Base-by-base conservation (phyloP, 2,329 filamentous ascomycete genomes). In the Ophidiomyces ophidiicola region DNA sequence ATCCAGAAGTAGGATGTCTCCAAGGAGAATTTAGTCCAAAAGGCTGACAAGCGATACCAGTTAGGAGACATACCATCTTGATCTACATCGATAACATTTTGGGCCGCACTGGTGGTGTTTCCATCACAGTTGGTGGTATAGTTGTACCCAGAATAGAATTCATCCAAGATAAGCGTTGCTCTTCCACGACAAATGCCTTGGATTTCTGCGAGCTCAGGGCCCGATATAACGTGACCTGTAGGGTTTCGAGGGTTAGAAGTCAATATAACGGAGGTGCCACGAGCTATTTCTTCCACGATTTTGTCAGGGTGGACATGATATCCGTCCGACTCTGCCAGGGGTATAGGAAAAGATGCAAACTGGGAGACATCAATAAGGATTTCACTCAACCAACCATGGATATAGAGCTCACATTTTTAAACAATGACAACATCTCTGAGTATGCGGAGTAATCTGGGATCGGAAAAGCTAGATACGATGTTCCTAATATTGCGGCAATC, bases 91-190 rank as follows among this genome's bases (percentile, higher is more conserved):
- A 85, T 73, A 34, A 96, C 75, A 59, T 96, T 94, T 55, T 84
- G 80, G 4, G 88, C 88, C 6, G 86, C 81, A 35, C 80, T 87
- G 58, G 94, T 84, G 30, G 88, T 92, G 20, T 74, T 77, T 26
- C 88, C 88, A 55, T 94, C 87, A 59, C 88, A 96, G 64, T 86
- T 72, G 50, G 76, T 83, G 24, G 84, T 92, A 67, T 96, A 96
- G 66, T 94, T 94, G 70, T 94, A 96, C 15, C 87, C 85, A 7
- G 79, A 78, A 66, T 96, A 96, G 70, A 96, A 96, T 63, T 96
- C 88, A 56, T 96, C 88, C 65, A 87, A 84, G 59, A 96, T 87
- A 41, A 96, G 69, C 1, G 88, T 96, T 2, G 86, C 86, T 39
- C 86, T 78, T 49, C 86, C 83, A 55, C 86, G 78, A 68, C 86